Conservation (phyloP, 75 land plant genomes). For the Pinus tabuliformis region DNA sequence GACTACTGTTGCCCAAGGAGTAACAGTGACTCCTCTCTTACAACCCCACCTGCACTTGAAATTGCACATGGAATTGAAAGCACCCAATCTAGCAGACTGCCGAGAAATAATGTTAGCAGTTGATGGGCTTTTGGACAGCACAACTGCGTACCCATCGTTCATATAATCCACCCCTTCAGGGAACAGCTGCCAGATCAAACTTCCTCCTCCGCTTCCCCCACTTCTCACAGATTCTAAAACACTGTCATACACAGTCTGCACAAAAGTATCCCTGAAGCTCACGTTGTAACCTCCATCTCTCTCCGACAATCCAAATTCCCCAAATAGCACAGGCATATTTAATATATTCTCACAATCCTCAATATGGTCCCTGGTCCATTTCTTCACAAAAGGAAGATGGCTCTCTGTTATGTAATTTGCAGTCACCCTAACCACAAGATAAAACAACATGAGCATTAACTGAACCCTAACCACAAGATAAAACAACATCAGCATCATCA, state of each 20-base stretch:
- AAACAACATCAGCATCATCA: neutral
- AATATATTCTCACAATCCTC: slow-evolving; percentile 58
- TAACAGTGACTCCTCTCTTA: neutral
- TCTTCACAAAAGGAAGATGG: slow-evolving; percentile 49
- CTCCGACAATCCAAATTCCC: slow-evolving; percentile 76
- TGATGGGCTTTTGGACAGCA: slow-evolving; percentile 32
- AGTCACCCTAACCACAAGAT: neutral
- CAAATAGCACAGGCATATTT: slow-evolving; percentile 74
- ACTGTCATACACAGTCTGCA: slow-evolving; percentile 42
- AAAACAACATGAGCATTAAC: neutral
- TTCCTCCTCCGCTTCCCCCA: slow-evolving; percentile 90
- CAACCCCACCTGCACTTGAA: slow-evolving; percentile 55
- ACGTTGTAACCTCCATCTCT: slow-evolving; percentile 50
- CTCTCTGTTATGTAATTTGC: neutral
- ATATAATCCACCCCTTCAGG: slow-evolving; percentile 74
- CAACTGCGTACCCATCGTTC: slow-evolving; percentile 72
- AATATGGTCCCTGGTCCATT: slow-evolving; percentile 77
- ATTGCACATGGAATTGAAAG: slow-evolving; percentile 47
- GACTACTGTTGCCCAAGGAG: no score
- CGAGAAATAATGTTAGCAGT: slow-evolving; percentile 48
- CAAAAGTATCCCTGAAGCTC: slow-evolving; percentile 38
- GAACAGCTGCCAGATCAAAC: slow-evolving; percentile 86
- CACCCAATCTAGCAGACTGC: slow-evolving; percentile 49
- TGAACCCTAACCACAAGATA: neutral
- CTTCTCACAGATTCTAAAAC: slow-evolving; percentile 42